Evolutionary conservation across 805 yeast genomes (phyloP).

Genomic region (Candida sakaeoensis): DNA sequence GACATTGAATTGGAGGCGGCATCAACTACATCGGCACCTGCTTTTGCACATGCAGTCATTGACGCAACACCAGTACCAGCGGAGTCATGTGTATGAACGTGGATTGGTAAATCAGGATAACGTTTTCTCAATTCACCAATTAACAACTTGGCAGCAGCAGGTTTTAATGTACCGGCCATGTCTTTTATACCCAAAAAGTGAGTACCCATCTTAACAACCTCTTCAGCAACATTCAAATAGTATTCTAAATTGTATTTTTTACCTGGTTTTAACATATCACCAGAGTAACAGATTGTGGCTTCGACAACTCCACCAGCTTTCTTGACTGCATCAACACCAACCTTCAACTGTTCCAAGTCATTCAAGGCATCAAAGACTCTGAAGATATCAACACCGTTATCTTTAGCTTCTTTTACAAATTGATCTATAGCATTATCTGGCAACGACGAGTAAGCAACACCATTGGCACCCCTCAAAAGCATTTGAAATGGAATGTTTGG

Average conservation of each 20-base stretch:
- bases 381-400: constrained; percentile 94
- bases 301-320: constrained; percentile 99
- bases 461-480: constrained; percentile 99
- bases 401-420: constrained; percentile 91
- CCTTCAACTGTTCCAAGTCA: constrained; percentile 93
- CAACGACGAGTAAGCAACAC: constrained; percentile 95
- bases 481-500: constrained; percentile 99
- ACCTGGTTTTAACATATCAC: constrained; percentile 95
- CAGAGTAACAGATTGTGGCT: constrained; percentile 97
- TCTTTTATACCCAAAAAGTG: constrained; percentile 97
- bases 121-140: constrained; percentile 76
- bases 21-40: constrained; percentile 98
- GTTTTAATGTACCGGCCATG: constrained; percentile 99
- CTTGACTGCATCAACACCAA: constrained; percentile 96
- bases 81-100: constrained; percentile 98
- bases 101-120: constrained; percentile 94
- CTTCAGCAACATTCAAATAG: constrained; percentile 76
- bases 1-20: constrained; percentile 97
- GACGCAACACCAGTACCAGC: constrained; percentile 99
- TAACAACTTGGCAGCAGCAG: constrained; percentile 82
- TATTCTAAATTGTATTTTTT: constrained; percentile 94
- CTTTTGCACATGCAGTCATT: constrained; percentile 88
- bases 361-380: constrained; percentile 97
- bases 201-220: constrained; percentile 90
- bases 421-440: constrained; percentile 99